phyloP scores from a whole-genome alignment of 164 flowering plant species.

The Warburgia ugandensis region DNA sequence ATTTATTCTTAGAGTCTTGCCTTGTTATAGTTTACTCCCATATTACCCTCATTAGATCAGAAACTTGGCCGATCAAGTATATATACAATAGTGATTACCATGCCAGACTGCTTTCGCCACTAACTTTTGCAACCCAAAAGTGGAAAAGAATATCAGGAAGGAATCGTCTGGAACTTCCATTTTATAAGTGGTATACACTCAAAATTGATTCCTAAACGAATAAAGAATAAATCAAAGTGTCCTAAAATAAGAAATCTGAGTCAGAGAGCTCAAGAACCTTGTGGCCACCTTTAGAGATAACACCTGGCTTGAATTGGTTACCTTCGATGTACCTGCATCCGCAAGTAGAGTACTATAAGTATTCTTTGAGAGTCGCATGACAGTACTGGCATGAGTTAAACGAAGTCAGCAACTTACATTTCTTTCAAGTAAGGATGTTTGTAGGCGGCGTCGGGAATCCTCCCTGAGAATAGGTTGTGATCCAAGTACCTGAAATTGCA shows the following conservation, averaged over 20 bases:
- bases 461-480: constrained; percentile 83
- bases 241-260: constrained; percentile 64
- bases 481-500: constrained; percentile 77
- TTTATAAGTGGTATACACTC: too few species aligned
- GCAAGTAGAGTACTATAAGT: not conserved
- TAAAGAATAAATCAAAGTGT: too few species aligned
- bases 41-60: too few species aligned
- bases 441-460: constrained; percentile 82
- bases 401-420: constrained; percentile 44
- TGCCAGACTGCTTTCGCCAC: too few species aligned
- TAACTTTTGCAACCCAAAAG: too few species aligned
- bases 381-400: not conserved
- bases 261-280: constrained; percentile 83
- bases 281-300: constrained; percentile 73
- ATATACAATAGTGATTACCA: too few species aligned
- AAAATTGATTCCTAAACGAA: too few species aligned
- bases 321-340: constrained; percentile 88
- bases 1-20: too few species aligned
- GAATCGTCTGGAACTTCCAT: too few species aligned
- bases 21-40: too few species aligned
- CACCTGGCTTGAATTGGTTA: constrained; percentile 73
- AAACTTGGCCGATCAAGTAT: too few species aligned
- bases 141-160: too few species aligned
- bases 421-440: constrained; percentile 86
- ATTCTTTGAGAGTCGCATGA: not conserved